Conservation (phyloP, 148 eudicot species). For the Polygonum aviculare region DNA sequence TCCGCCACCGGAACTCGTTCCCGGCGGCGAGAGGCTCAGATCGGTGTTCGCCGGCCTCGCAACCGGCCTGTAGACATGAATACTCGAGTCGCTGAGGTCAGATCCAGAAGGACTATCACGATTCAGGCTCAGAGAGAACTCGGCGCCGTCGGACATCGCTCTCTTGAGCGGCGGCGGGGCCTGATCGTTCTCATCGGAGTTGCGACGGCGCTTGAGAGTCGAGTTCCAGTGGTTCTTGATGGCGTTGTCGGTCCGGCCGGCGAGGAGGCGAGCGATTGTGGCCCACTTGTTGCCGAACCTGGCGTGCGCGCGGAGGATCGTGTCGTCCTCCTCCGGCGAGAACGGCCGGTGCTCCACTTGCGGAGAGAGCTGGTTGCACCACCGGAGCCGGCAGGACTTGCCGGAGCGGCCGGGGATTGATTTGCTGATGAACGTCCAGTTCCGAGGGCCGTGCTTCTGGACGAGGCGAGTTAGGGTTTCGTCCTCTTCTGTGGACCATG, state of each 20-base stretch:
- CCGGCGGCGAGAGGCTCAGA: background rate
- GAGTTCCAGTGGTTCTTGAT: conserved; percentile 12
- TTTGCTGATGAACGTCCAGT: conserved; percentile 12
- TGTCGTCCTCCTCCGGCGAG: conserved; percentile 7
- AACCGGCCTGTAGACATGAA: background rate
- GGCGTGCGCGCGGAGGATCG: conserved; percentile 10
- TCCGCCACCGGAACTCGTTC: too few relatives aligned
- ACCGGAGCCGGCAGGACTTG: conserved; percentile 11
- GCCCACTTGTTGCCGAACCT: conserved; percentile 14
- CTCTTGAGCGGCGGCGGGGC: background rate
- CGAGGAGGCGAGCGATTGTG: conserved; percentile 10
- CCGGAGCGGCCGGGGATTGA: conserved; percentile 13
- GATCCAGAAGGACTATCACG: conserved; percentile 8
- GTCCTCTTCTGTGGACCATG: conserved; percentile 10
- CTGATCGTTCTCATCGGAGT: background rate
- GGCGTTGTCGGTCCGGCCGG: conserved; percentile 11
- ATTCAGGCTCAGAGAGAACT: background rate
- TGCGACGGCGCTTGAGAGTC: conserved; percentile 9
- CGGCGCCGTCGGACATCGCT: conserved; percentile 1
- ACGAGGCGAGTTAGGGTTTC: background rate
- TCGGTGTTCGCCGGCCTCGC: conserved; percentile 6
- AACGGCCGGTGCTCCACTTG: conserved; percentile 13
- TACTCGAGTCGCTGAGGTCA: conserved; percentile 7
- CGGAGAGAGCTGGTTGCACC: conserved; percentile 14
- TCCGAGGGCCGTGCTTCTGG: conserved; percentile 5